Evolutionary conservation across 2,329 filamentous ascomycete species (phyloP).

Genomic region (Nigrospora sphaerica): DNA sequence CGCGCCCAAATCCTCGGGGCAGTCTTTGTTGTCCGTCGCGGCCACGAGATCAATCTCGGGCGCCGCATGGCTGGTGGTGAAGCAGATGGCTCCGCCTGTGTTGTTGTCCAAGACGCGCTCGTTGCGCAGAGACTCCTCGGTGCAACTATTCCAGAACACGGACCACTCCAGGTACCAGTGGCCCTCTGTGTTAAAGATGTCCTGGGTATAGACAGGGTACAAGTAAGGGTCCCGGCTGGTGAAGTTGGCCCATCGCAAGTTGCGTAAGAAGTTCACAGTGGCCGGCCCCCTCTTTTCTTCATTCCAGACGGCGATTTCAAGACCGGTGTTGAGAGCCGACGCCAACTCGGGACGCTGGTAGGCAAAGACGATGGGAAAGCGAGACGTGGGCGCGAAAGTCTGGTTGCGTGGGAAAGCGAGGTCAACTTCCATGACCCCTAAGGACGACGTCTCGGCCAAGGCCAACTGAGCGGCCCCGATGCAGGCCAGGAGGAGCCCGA

Average conservation of each 20-base stretch:
- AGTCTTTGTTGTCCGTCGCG: conserved; percentile 3
- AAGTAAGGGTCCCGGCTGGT: background rate
- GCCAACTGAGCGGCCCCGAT: conserved; percentile 1
- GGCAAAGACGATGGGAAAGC: conserved; percentile 17
- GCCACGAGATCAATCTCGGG: conserved; percentile 7
- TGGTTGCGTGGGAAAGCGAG: conserved; percentile 17
- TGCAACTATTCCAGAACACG: background rate
- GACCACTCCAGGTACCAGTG: background rate
- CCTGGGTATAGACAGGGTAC: background rate
- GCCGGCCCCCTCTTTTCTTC: background rate
- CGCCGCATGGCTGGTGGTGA: background rate
- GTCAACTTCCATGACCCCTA: conserved; percentile 11
- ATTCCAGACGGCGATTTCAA: background rate
- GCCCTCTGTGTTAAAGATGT: background rate
- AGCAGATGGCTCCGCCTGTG: background rate
- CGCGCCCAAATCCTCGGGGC: background rate
- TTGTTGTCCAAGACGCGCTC: too few relatives aligned
- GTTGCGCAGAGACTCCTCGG: background rate
- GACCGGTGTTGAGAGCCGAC: conserved; percentile 1
- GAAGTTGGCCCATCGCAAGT: background rate
- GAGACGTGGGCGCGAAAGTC: conserved; percentile 12
- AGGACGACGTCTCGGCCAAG: background rate
- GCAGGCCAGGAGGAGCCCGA: background rate
- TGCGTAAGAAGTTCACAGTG: background rate
- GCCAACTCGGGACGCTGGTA: conserved; percentile 10